Evolutionary conservation across 2,329 filamentous ascomycete genomes (phyloP), one percentile per base, ranked within the genome.

Genomic region (Penicillium palitans): DNA sequence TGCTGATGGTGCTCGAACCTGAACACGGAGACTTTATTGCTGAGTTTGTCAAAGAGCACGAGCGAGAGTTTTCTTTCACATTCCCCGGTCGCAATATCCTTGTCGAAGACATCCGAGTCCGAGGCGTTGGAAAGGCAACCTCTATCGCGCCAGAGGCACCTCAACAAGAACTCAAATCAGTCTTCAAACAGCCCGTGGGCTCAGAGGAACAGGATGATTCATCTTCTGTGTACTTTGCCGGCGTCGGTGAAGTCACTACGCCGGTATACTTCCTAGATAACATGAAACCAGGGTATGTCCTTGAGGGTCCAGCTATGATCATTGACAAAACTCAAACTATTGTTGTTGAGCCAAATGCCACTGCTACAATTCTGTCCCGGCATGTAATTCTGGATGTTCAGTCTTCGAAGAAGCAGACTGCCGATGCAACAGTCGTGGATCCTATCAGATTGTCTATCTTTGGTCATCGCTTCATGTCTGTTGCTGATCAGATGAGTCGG

Each of bases 11-110:
- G 64, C 72, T 10, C 67, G 68, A 0, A 78, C n/a, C 65, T 79
- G 6, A 72, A 74, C 89, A 90, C 4, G 80, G 87, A 86, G 4
- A 84, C 50, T 80, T 77, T 52, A 70, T 67, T 0, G 56, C 63
- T 5, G 74, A 74, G 0, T 79, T 81, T 48, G 66, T 67, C 21
- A 64, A 65, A 0, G 66, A 71, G 24, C 78, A 81, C 53, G 55
- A 74, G 15, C 90, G 93, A 68, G 93, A 97, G 68, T 97, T 97
- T 70, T 91, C 91, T 0, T 97, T 97, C 71, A 95, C 69, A 27
- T 61, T 90, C 0, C 86, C 86, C 15, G 90, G 96, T 53, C 83
- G 92, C 49, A 89, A 96, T 54, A 89, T 96, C 49, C 90, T 96
- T 33, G 84, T 97, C 2, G 93, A 96, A 60, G 93, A 96, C 70